Evolutionary conservation across 306 rosid genomes (phyloP).

Genomic region (Inga oerstediana): DNA sequence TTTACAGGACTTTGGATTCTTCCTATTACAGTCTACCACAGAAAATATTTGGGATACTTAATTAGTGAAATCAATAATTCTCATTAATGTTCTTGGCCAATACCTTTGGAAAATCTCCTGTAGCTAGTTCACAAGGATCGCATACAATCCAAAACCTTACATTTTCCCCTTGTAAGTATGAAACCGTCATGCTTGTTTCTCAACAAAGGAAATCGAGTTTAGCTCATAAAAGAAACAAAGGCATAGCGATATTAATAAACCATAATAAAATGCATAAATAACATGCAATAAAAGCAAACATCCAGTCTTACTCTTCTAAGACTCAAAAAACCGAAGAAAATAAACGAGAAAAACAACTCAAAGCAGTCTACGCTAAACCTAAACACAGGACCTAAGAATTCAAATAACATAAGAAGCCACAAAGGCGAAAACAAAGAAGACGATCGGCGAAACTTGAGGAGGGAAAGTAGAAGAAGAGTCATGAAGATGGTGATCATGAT

Average conservation of each 20-base stretch:
- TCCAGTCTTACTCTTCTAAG: background rate
- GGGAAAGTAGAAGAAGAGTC: slow-evolving; percentile 33
- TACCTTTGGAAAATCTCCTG: background rate
- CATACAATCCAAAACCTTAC: background rate
- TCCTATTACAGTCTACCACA: no score
- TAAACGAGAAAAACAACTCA: background rate
- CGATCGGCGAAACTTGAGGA: slow-evolving; percentile 9
- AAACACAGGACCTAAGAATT: background rate
- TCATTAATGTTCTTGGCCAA: background rate
- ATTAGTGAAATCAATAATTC: background rate
- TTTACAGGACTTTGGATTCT: background rate
- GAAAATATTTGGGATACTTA: no score
- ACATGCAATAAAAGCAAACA: background rate
- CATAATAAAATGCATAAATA: background rate
- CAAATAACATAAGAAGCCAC: slow-evolving; percentile 3
- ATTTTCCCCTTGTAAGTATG: background rate
- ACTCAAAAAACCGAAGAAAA: background rate
- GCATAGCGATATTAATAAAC: background rate
- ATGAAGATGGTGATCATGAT: slow-evolving; percentile 3
- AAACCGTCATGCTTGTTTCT: background rate
- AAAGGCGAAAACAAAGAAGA: slow-evolving; percentile 31
- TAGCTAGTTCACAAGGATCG: background rate
- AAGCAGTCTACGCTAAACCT: background rate
- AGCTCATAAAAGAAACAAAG: background rate
- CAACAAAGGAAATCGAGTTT: background rate